phyloP scores from a whole-genome alignment of 2,329 filamentous ascomycete genomes.

The Pseudocercospora vitis region DNA sequence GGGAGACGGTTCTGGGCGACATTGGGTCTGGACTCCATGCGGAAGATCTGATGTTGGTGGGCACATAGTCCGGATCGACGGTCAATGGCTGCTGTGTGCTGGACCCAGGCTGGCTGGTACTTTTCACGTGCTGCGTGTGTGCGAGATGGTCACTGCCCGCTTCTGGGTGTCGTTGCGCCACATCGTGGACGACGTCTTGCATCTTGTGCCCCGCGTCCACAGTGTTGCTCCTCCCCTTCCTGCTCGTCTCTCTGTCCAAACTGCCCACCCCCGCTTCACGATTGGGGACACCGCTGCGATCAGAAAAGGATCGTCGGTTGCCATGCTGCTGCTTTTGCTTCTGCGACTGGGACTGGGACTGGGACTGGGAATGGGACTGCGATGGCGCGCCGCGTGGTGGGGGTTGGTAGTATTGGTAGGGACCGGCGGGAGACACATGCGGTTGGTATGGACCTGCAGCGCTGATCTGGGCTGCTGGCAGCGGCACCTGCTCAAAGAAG shows the following conservation, averaged over 20 bases:
- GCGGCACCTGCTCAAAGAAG: constrained; percentile 28
- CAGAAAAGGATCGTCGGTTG: constrained; percentile 33
- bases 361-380: not conserved
- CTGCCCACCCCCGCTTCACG: constrained; percentile 13
- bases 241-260: too few species aligned
- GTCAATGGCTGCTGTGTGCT: constrained; percentile 20
- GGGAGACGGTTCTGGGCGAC: constrained; percentile 21
- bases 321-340: constrained; percentile 15
- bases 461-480: constrained; percentile 17
- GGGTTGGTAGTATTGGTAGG: constrained; percentile 37
- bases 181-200: too few species aligned
- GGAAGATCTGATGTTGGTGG: constrained; percentile 31
- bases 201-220: constrained; percentile 15
- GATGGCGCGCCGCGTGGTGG: constrained; percentile 16
- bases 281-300: constrained; percentile 26
- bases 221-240: constrained; percentile 18
- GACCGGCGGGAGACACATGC: constrained; percentile 16
- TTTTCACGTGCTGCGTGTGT: constrained; percentile 19
- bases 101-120: constrained; percentile 18
- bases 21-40: constrained; percentile 34
- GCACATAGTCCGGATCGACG: constrained; percentile 32
- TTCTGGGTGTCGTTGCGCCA: too few species aligned
- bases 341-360: not conserved
- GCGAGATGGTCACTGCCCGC: constrained; percentile 12
- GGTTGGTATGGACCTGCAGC: constrained; percentile 7